These are phyloP conservation scores for Vitis hybrid DNA, from an alignment of 177 flowering plant species.

Conservation along the genomic window DNA sequence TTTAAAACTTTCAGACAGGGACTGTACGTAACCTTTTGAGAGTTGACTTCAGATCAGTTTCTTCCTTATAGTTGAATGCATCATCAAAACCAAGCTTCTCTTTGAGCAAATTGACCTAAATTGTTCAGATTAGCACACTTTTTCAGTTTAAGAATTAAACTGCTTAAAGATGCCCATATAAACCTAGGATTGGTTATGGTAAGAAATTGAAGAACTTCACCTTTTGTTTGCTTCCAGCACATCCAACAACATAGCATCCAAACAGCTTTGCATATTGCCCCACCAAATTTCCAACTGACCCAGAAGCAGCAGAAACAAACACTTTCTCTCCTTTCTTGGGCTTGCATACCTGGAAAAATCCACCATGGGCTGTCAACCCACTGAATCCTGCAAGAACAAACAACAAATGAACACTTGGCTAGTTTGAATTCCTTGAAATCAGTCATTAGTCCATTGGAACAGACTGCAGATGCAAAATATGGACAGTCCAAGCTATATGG, in stretches of 20 bases:
- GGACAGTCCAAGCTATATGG: no score
- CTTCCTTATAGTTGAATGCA: conserved; percentile 80
- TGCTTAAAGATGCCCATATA: no score
- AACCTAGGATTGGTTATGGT: not conserved
- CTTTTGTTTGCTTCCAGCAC: conserved; percentile 69
- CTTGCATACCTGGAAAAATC: conserved; percentile 58
- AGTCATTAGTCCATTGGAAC: no score
- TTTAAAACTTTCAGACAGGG: not conserved
- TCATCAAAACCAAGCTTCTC: conserved; percentile 72
- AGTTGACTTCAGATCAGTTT: conserved; percentile 53
- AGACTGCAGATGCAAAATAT: no score
- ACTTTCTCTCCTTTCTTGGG: conserved; percentile 75
- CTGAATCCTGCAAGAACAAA: conserved; percentile 38
- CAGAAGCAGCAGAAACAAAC: conserved; percentile 80
- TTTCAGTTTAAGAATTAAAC: not conserved
- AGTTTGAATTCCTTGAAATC: not conserved
- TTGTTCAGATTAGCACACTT: not conserved
- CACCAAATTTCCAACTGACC: conserved; percentile 68
- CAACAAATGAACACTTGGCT: not conserved
- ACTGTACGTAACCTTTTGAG: conserved; percentile 56
- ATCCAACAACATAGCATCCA: conserved; percentile 76
- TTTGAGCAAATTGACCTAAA: conserved; percentile 60
- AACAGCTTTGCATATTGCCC: conserved; percentile 73
- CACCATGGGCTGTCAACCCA: conserved; percentile 70
- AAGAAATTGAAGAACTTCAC: conserved; percentile 16